phyloP scores from a whole-genome alignment of 352 stramenopile genomes.

The Elongisporangium undulatum region DNA sequence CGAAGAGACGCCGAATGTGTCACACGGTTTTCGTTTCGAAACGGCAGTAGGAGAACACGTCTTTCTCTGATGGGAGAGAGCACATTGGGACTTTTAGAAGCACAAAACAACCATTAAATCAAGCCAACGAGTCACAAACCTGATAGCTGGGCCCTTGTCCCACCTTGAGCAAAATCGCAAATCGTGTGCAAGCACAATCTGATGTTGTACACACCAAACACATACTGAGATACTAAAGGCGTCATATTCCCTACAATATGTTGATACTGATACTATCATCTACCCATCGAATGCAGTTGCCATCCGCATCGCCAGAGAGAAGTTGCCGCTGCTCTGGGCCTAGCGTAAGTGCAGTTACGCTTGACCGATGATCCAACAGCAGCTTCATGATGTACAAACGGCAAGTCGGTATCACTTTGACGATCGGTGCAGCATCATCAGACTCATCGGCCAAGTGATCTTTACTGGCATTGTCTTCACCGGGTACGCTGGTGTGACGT shows the following conservation, averaged over 20 bases:
- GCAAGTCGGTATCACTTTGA: constrained; percentile 56
- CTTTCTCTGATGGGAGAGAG: no score
- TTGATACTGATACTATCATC: constrained; percentile 71
- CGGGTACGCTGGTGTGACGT: background rate
- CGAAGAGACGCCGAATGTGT: background rate
- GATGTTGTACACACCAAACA: background rate
- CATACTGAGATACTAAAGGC: background rate
- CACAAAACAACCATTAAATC: background rate
- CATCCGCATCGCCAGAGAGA: constrained; percentile 58
- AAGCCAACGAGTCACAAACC: background rate
- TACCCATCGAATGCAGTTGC: constrained; percentile 74
- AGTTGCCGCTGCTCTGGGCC: constrained; percentile 61
- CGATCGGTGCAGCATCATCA: background rate
- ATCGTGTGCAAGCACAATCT: background rate
- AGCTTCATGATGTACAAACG: constrained; percentile 77
- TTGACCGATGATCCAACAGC: constrained; percentile 54
- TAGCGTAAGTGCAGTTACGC: constrained; percentile 56
- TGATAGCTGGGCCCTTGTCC: background rate
- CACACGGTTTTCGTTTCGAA: background rate
- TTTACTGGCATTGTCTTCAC: background rate
- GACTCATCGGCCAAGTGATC: background rate
- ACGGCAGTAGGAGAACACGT: background rate
- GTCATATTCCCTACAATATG: constrained; percentile 28
- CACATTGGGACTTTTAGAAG: background rate
- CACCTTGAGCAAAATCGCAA: background rate